These are phyloP conservation scores for Colletotrichum liaoningense DNA, from an alignment of 2,329 filamentous ascomycete species.

Conservation along the genomic window DNA sequence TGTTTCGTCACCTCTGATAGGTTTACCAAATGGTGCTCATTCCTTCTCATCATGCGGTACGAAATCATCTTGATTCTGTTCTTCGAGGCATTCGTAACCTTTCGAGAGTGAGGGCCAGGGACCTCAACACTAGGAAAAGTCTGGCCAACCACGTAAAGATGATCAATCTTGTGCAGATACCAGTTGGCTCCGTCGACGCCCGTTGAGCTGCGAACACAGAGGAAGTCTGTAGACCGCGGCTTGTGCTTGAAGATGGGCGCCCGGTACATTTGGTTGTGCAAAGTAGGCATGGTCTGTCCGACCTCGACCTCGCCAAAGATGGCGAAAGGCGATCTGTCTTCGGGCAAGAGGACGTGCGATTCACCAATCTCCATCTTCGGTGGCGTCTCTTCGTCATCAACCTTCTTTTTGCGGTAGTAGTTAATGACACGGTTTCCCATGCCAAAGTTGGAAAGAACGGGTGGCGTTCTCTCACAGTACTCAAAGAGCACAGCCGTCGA, in stretches of 20 bases:
- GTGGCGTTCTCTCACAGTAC: constrained; percentile 94
- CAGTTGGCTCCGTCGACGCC: constrained; percentile 82
- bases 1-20: constrained; percentile 91
- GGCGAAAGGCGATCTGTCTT: constrained; percentile 96
- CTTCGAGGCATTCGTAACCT: constrained; percentile 97
- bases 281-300: constrained; percentile 88
- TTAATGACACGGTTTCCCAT: constrained; percentile 98
- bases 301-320: constrained; percentile 94
- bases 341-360: constrained; percentile 85
- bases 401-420: constrained; percentile 88
- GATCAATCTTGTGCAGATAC: constrained; percentile 89
- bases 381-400: constrained; percentile 77
- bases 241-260: constrained; percentile 93
- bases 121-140: constrained; percentile 93
- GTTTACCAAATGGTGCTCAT: constrained; percentile 74
- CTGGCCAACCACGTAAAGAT: constrained; percentile 91
- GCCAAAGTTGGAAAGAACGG: constrained; percentile 93
- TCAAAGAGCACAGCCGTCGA: constrained; percentile 89
- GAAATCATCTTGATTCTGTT: constrained; percentile 97
- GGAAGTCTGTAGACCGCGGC: constrained; percentile 82
- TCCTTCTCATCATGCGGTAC: constrained; percentile 87
- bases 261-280: constrained; percentile 96
- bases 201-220: constrained; percentile 86
- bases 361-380: constrained; percentile 90
- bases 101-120: constrained; percentile 91